Percentiles rank a stretch among this genome's conserved stretches.
These are phyloP conservation scores for Pleurotus pulmonarius DNA, from an alignment of 768 basidiomycete species.

Conservation along the genomic window DNA sequence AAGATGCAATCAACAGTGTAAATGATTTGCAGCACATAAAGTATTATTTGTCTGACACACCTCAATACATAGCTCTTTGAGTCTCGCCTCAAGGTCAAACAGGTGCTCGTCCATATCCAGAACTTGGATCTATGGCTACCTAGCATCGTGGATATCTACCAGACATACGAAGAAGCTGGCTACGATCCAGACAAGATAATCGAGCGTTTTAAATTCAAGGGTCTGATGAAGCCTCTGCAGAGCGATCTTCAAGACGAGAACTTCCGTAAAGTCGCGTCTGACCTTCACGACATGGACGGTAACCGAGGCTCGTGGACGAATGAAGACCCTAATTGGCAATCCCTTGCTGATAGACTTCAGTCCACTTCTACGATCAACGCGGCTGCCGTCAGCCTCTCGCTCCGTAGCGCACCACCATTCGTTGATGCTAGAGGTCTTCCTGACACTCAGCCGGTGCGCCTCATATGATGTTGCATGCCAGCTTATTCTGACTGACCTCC, in stretches of 20 bases:
- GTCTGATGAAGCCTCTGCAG: conserved; percentile 8
- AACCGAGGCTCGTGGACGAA: conserved; percentile 3
- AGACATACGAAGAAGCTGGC: conserved; percentile 12
- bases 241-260: conserved; percentile 1
- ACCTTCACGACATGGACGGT: not conserved
- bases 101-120: conserved; percentile 5
- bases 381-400: not conserved
- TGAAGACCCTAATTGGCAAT: conserved; percentile 4
- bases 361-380: not conserved
- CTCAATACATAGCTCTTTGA: conserved; percentile 10
- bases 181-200: conserved; percentile 12
- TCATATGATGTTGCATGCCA: not conserved
- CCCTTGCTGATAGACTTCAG: conserved; percentile 1
- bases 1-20: conserved; percentile 11
- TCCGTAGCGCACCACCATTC: not conserved
- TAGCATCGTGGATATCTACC: conserved; percentile 10
- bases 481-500: too few species aligned
- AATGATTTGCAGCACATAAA: not conserved
- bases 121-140: conserved; percentile 7
- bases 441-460: not conserved
- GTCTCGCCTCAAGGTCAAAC: conserved; percentile 12
- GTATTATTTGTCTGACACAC: not conserved
- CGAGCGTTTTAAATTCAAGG: conserved; percentile 10
- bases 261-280: not conserved
- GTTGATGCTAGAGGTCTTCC: not conserved